Evolutionary conservation across 1,284 basidiomycete species (phyloP), one percentile per base, ranked within the genome.

Genomic region (Phylloboletellus chloephorus): DNA sequence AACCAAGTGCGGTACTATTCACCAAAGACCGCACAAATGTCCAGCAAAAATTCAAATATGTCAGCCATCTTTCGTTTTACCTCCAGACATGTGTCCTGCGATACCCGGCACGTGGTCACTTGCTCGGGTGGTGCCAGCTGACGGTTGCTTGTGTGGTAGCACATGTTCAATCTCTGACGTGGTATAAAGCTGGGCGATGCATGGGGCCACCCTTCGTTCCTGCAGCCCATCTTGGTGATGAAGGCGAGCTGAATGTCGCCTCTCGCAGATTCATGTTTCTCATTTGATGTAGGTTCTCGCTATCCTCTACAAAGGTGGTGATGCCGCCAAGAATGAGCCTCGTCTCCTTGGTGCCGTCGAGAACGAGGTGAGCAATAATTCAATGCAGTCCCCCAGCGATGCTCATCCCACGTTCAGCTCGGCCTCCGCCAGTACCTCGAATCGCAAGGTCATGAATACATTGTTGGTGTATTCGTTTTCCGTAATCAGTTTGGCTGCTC

Each of bases 271-370:
- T n/a, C 13, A 11, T 21, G 26, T 31, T 19, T 15, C 36, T 49
- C 10, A 52, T 13, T 38, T 24, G 16, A 9, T 23, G 2, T 23
- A 91, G 86, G 70, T 92, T 56, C 76, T 93, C 46, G 85, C 86
- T 54, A 79, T 93, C 54, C 78, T 93, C 41, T 88, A 89, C 70
- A 72, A 78, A 51, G 85, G 86, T 58, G 76, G 72, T 54, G 58
- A 78, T 48, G 81, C 86, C 49, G 91, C 93, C 43, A 54, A 72
- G 52, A 72, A 88, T 54, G 87, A 96, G 67, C 78, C 88, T 38
- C 79, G 87, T 63, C 82, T 96, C 29, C 75, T 95, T 33, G 93
- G 92, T 42, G 92, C 93, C 12, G 75, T 82, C 46, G 89, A 98
- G 69, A 97, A 96, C 72, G 76, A 81, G 71, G 83, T 80, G 52